Evolutionary conservation across 306 rosid species (phyloP).

Genomic region (Begonia loranthoides): DNA sequence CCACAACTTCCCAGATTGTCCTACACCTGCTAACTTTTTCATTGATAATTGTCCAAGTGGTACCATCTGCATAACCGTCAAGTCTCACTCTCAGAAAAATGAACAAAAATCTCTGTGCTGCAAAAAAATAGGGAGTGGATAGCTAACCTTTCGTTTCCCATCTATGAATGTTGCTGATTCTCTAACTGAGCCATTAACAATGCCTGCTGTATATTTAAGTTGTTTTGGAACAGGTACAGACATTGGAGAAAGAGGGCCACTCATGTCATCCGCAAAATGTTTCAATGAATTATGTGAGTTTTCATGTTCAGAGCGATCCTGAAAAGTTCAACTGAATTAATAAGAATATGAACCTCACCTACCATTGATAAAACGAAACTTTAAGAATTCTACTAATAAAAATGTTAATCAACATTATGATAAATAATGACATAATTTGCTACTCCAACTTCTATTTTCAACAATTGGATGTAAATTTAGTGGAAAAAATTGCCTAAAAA

Average conservation of each 20-base stretch:
- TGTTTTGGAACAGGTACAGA: conserved; percentile 82
- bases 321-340: conserved; percentile 12
- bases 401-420: neutral
- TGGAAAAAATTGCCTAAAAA: neutral
- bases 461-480: neutral
- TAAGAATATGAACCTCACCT: neutral
- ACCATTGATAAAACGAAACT: neutral
- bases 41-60: conserved; percentile 71
- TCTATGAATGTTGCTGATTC: conserved; percentile 63
- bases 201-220: conserved; percentile 79
- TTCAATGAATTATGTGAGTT: conserved; percentile 53
- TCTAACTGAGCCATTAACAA: conserved; percentile 57
- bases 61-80: conserved; percentile 58
- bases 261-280: conserved; percentile 54
- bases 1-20: conserved; percentile 92
- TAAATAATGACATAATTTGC: too few species aligned
- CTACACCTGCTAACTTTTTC: conserved; percentile 67
- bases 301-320: conserved; percentile 33
- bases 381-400: neutral
- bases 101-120: conserved; percentile 13
- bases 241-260: conserved; percentile 52
- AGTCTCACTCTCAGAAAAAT: conserved; percentile 14
- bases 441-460: neutral
- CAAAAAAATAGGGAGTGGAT: conserved; percentile 8
- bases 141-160: conserved; percentile 61